Percentiles rank a stretch among this genome's conserved stretches.
Evolutionary conservation across 441 rosid genomes (phyloP).

Genomic region (Metrosideros polymorpha): DNA sequence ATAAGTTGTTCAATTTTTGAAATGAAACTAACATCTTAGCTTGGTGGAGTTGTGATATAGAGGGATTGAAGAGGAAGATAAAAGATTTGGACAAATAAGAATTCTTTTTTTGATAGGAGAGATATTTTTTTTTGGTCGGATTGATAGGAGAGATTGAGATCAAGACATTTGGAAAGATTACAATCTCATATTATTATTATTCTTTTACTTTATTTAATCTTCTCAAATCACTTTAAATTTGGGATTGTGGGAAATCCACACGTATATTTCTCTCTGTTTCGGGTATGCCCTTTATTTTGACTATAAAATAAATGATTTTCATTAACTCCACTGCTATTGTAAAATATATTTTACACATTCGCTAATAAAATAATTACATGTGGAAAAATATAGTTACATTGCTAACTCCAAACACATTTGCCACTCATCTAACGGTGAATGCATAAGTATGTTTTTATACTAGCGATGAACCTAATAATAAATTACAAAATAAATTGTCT

Average conservation of each 20-base stretch:
- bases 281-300: neutral
- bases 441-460: too few relatives aligned
- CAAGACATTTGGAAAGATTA: too few relatives aligned
- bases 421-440: neutral
- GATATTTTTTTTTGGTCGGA: too few relatives aligned
- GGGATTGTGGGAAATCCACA: neutral
- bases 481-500: neutral
- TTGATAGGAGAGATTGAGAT: too few relatives aligned
- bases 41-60: neutral
- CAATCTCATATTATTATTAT: too few relatives aligned
- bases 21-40: neutral
- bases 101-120: too few relatives aligned
- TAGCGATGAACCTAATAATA: neutral
- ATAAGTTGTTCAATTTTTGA: neutral
- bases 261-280: neutral
- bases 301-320: neutral
- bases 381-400: neutral
- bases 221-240: neutral
- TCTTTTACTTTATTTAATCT: neutral
- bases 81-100: neutral
- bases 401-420: neutral
- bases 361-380: neutral
- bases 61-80: neutral
- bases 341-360: neutral
- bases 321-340: neutral